These are phyloP conservation scores for Talaromyces albobiverticillius DNA, from an alignment of 2,329 filamentous ascomycete species.

Conservation along the genomic window DNA sequence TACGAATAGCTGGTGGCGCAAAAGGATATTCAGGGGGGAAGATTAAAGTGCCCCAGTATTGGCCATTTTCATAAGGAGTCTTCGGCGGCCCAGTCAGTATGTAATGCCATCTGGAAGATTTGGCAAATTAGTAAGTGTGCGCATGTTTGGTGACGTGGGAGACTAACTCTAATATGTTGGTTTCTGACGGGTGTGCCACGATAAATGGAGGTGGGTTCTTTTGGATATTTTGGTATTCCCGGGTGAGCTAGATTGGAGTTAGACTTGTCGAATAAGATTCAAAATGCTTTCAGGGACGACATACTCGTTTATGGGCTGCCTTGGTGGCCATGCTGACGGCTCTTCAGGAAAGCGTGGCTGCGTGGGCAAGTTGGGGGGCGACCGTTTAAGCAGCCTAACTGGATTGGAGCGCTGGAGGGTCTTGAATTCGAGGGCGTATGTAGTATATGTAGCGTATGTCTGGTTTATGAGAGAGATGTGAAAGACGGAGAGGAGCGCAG, in stretches of 20 bases:
- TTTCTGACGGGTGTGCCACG: conserved; percentile 80
- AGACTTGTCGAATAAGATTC: not conserved
- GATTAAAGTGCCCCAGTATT: conserved; percentile 96
- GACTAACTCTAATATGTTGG: conserved; percentile 81
- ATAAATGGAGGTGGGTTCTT: conserved; percentile 86
- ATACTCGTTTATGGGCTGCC: conserved; percentile 68
- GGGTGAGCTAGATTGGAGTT: conserved; percentile 48
- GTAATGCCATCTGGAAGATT: conserved; percentile 76
- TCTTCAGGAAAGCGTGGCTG: not conserved
- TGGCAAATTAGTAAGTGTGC: conserved; percentile 14
- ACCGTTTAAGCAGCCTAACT: not conserved
- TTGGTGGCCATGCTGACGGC: conserved; percentile 62
- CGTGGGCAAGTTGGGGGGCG: not conserved
- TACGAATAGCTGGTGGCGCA: conserved; percentile 93
- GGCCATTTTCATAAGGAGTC: conserved; percentile 89
- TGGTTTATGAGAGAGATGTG: not conserved
- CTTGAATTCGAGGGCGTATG: not conserved
- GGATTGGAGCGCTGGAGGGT: not conserved
- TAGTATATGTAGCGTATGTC: not conserved
- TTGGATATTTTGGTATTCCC: conserved; percentile 63
- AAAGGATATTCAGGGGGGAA: conserved; percentile 98
- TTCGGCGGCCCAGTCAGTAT: conserved; percentile 91
- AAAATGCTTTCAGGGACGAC: conserved; percentile 25
- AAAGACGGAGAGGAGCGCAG: not conserved
- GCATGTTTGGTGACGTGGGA: not conserved